Base-by-base conservation (phyloP, 179 eudicot species). In the Carnegiea gigantea region DNA sequence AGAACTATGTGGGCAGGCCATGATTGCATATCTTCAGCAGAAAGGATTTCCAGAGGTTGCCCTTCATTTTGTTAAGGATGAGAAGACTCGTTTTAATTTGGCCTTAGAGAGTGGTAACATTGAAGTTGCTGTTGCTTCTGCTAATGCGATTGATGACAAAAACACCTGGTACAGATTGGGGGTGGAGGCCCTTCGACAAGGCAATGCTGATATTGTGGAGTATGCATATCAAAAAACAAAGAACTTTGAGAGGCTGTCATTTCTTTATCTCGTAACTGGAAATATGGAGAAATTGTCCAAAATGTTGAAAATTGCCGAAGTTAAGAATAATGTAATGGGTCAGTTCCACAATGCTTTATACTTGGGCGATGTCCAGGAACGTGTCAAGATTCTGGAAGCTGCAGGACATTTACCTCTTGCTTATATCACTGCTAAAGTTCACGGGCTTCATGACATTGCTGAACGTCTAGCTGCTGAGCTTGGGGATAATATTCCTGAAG, bases 101-200 rank as follows among this genome's bases (percentile, higher is more conserved):
- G 98, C 98, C 76, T 80, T 95, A 9, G 97, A 93, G 81, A 93
- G 98, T 87, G 98, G 98, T 43, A 92, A 95, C 82, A 95, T 95
- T 46, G 90, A 95, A 85, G 89, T 90, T 48, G 97, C 96, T 23
- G 95, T 95, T 81, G 98, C 93, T 83, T 95, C 98, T 82, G 98
- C 97, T 57, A 95, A 95, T 86, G 94, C 87, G 70, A 92, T 95
- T 75, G 96, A 95, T 78, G 97, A 95, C 87, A 95, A 93, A 82
- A 95, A 92, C 81, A 87, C 92, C 80, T 95, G 98, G 97, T 95
- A 95, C 83, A 92, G 86, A 75, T 84, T 95, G 74, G 98, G 98
- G n/a, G 93, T 95, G 75, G 98, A 95, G 90, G 95, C 98, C 65
- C 93, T 95, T 83, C 97, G 98, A 57, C 98, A 95, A 88, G 97